Base-by-base conservation (phyloP, 1,139 yeast genomes). In the Pichiaceae sp. region DNA sequence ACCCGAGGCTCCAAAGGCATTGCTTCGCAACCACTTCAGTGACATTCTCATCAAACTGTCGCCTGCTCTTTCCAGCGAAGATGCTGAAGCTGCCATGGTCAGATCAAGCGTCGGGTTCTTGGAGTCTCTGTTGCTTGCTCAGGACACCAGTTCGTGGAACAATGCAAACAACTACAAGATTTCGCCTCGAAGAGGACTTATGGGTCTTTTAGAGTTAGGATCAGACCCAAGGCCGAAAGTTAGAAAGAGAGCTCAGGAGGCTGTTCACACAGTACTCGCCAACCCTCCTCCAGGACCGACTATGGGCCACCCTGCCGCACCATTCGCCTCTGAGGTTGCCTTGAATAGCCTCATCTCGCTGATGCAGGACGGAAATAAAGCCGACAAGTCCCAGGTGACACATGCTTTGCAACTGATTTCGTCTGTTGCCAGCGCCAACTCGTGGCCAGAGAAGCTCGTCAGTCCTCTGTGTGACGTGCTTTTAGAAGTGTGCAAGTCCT, bases 161-260 rank as follows among this genome's bases (percentile, higher is more conserved):
- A 65, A 70, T 49, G 52, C 70, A 20, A 50, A 65, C 16, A 62
- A 65, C 29, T 55, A 65, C 38, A 72, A 72, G 37, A 67, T 84
- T 46, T 79, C 91, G 21, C 95, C 96, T 23, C 74, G 72, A 53
- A 75, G 95, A 63, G 95, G 93, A 19, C 63, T 89, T 43, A 71
- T 75, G 34, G 96, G 95, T 28, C 62, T 93, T 42, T 63, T 91
- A 43, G 89, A 86, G 52, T 68, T 87, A 45, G 74, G 91, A 1
- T 63, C 84, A 38, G 98, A 93, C 57, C 80, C 85, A 32, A 74
- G 98, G 56, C 98, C 99, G 25, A 93, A 93, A 54, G 95, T 93
- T 11, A 77, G 99, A 59, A 86, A 84, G 72, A 78, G 96, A 65
- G 95, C 97, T 2, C 84, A 81, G 49, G 98, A 91, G 41, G 84